Base-by-base conservation (phyloP, 2,329 filamentous ascomycete genomes). In the Coniochaeta sp. region DNA sequence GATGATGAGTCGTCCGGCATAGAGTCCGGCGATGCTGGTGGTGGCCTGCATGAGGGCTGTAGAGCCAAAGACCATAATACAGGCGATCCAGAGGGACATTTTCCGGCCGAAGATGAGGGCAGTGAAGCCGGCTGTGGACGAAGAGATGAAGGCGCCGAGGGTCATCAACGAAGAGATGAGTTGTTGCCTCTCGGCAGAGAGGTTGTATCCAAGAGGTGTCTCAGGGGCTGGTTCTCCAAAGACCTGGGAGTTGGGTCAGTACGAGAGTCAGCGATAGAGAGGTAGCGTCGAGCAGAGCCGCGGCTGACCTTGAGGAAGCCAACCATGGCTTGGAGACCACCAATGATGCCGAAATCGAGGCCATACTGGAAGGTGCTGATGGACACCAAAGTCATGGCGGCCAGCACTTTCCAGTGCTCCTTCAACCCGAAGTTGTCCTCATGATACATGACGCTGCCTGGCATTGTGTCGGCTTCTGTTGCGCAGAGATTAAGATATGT, bases 11-110 rank as follows among this genome's bases (percentile, higher is more conserved):
- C 82, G 77, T 10, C 80, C 82, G 26, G 77, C 75, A 60, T 86
- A 85, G 5, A 86, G 76, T 1, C 76, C 80, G 17, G 74, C 79
- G 40, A 86, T 82, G 59, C 73, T 68, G 7, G 74, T 76, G 0
- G 80, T 83, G 3, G 77, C 74, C 80, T 85, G 84, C 82, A 85
- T 85, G 65, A 84, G 75, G 19, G 83, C 71, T 62, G 84, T 84
- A 17, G 81, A 73, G 3, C 80, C 69, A 62, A 73, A 75, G 63
- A 80, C 82, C 9, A 81, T 68, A 1, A 78, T n/a, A 60, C 78
- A 80, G 1, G 80, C 81, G 4, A 75, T 62, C 77, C 77, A 79
- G 8, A 79, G 70, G 30, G 73, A 75, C 26, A 73, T 62, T 34
- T 71, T 74, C 6, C 73, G 63, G 62, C 68, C 64, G 64, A 77